Percentiles rank a stretch among this genome's conserved stretches.
Evolutionary conservation across 441 rosid species (phyloP).

Genomic region (Flueggea neowawraea): DNA sequence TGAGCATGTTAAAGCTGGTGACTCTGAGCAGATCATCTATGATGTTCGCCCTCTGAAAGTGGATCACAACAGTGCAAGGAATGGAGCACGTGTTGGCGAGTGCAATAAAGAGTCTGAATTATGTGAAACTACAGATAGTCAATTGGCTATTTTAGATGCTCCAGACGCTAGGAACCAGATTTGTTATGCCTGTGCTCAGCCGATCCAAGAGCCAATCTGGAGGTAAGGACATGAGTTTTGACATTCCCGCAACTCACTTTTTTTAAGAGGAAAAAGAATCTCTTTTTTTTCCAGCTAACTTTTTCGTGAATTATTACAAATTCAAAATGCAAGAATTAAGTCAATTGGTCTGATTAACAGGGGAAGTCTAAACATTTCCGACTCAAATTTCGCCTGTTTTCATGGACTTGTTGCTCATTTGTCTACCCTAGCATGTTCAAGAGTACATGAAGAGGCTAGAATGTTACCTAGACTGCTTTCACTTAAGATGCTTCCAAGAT

Average conservation of each 20-base stretch:
- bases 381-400: conserved; percentile 15
- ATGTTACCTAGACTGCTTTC: conserved; percentile 36
- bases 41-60: conserved; percentile 3
- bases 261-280: not conserved
- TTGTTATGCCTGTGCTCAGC: conserved; percentile 24
- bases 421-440: conserved; percentile 62
- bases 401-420: conserved; percentile 56
- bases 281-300: not conserved
- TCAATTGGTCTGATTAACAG: conserved; percentile 30
- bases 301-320: conserved; percentile 1
- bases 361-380: conserved; percentile 39
- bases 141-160: conserved; percentile 1
- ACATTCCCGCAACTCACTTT: not conserved
- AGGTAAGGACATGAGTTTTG: conserved; percentile 28
- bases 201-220: conserved; percentile 57
- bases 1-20: conserved; percentile 8
- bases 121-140: conserved; percentile 4
- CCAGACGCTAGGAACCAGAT: not conserved
- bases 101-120: conserved; percentile 18
- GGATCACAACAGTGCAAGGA: conserved; percentile 2
- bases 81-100: conserved; percentile 1
- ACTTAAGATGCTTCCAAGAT: conserved; percentile 49
- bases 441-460: conserved; percentile 43
- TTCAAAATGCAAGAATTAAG: not conserved
- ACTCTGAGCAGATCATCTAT: not conserved